These are phyloP conservation scores for Starmerella apis DNA, from an alignment of 805 yeast species.

Conservation along the genomic window DNA sequence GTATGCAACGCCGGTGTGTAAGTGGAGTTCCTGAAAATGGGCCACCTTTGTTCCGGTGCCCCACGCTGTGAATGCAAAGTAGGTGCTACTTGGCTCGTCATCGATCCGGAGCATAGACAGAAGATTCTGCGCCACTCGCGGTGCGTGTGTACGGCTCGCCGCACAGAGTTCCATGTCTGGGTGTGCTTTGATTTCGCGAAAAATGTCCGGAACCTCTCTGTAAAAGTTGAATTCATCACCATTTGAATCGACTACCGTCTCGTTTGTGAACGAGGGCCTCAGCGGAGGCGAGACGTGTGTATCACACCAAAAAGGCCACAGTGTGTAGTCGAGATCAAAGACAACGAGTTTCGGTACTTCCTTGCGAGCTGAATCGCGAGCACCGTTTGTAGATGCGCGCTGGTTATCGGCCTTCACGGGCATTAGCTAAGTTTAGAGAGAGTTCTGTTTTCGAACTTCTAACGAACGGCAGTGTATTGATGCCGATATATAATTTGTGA, in stretches of 20 bases:
- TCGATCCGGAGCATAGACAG: constrained; percentile 45
- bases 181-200: constrained; percentile 42
- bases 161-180: constrained; percentile 45
- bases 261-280: constrained; percentile 31
- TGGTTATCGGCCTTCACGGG: background rate
- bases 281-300: constrained; percentile 56
- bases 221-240: constrained; percentile 52
- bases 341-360: constrained; percentile 46
- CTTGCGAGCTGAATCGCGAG: background rate
- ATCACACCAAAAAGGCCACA: constrained; percentile 79
- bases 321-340: constrained; percentile 64
- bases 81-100: constrained; percentile 41
- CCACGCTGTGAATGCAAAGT: constrained; percentile 38
- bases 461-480: background rate
- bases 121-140: constrained; percentile 59
- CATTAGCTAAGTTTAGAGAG: background rate
- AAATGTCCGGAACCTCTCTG: constrained; percentile 56
- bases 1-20: constrained; percentile 39
- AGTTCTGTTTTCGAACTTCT: background rate
- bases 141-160: constrained; percentile 74
- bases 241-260: constrained; percentile 40
- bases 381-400: background rate
- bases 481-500: background rate
- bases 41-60: constrained; percentile 41
- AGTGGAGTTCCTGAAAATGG: constrained; percentile 45